These are phyloP conservation scores for Dimocarpus longan DNA, from an alignment of 345 rosid genomes.

Conservation along the genomic window DNA sequence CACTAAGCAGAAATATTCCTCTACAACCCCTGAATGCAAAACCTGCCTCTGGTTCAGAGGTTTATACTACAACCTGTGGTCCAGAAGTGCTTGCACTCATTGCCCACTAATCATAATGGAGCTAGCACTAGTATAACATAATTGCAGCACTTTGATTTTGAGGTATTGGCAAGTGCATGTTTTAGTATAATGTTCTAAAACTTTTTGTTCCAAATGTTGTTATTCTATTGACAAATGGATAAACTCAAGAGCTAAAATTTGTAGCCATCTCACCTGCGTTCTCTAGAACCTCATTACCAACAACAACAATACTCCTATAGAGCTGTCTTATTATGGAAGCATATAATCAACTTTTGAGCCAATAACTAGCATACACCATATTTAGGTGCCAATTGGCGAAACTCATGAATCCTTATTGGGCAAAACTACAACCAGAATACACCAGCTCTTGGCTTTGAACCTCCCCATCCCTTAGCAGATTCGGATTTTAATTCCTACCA, in stretches of 20 bases:
- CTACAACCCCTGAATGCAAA: conserved; percentile 19
- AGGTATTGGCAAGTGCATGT: not conserved
- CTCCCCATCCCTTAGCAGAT: too few relatives aligned
- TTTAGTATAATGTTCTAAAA: not conserved
- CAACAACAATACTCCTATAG: conserved; percentile 19
- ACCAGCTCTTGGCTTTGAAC: too few relatives aligned
- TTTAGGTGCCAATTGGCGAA: not conserved
- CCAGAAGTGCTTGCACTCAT: conserved; percentile 13
- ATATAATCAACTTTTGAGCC: conserved; percentile 25
- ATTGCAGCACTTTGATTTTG: conserved; percentile 22
- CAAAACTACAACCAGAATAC: not conserved
- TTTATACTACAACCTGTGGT: conserved; percentile 35
- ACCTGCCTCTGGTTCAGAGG: not conserved
- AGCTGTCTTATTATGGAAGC: conserved; percentile 15
- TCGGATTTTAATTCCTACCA: too few relatives aligned
- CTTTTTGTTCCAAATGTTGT: conserved; percentile 23
- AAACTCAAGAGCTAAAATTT: not conserved
- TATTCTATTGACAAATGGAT: conserved; percentile 5
- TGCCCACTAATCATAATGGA: conserved; percentile 38
- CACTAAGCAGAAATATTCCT: not conserved
- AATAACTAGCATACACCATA: not conserved
- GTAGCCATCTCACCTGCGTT: conserved; percentile 16
- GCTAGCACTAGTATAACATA: conserved; percentile 31
- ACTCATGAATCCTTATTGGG: not conserved
- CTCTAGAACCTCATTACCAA: conserved; percentile 21